A percentile compares a stretch with the other conserved stretches of the same genome.
Evolutionary conservation across 495 filamentous ascomycete genomes (phyloP).

Genomic region (Venustampulla echinocandica): DNA sequence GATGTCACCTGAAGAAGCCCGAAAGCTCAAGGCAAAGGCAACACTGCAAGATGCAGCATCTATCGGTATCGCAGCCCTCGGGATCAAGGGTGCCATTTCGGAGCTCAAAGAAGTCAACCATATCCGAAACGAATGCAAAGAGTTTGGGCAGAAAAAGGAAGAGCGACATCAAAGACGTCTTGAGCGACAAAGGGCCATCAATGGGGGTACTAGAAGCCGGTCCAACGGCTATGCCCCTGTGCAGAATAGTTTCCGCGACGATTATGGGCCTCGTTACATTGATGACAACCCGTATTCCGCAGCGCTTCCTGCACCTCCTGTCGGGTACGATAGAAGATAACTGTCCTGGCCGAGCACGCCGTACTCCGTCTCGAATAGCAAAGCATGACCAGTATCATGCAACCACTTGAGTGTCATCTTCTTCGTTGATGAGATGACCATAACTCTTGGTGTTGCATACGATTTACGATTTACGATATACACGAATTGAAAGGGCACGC

Average conservation of each 20-base stretch:
- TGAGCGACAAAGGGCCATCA: conserved; percentile 10
- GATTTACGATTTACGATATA: conserved; percentile 3
- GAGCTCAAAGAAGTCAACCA: conserved; percentile 45
- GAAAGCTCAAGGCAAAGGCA: conserved; percentile 65
- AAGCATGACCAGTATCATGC: not conserved
- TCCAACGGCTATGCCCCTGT: conserved; percentile 28
- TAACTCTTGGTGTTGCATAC: no score
- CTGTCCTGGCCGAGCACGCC: conserved; percentile 3
- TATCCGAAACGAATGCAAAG: conserved; percentile 43
- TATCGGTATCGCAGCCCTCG: conserved; percentile 74
- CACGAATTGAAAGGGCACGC: not conserved
- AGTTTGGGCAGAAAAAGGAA: conserved; percentile 43
- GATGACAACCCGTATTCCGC: conserved; percentile 43
- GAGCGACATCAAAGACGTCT: conserved; percentile 32
- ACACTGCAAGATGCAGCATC: conserved; percentile 66
- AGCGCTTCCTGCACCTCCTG: conserved; percentile 33
- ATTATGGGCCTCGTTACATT: conserved; percentile 38
- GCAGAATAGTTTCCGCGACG: conserved; percentile 7
- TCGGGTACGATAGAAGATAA: conserved; percentile 25
- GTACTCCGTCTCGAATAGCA: not conserved
- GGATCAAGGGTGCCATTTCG: conserved; percentile 72
- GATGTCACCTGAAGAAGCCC: conserved; percentile 64
- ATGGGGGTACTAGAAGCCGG: conserved; percentile 25
- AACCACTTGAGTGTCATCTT: not conserved
- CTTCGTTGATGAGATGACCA: not conserved